These are phyloP conservation scores for Dothideomycetes sp. DNA, from an alignment of 2,329 filamentous ascomycete species.

Conservation along the genomic window DNA sequence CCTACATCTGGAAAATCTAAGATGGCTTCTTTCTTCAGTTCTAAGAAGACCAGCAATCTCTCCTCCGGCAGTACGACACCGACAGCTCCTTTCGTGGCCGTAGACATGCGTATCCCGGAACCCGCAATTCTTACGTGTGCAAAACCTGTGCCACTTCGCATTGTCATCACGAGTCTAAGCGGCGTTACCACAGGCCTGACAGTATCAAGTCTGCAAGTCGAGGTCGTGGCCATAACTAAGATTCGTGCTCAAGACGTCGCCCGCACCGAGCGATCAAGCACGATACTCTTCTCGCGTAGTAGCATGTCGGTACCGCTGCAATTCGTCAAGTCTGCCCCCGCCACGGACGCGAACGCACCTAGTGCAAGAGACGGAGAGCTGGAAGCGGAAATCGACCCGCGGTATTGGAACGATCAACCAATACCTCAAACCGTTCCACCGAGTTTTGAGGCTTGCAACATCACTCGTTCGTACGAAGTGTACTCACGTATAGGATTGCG, in stretches of 20 bases:
- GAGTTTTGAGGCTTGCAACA: conserved; percentile 80
- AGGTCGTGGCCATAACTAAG: conserved; percentile 69
- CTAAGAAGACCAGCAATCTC: conserved; percentile 22
- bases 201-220: conserved; percentile 70
- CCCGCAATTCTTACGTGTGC: conserved; percentile 87
- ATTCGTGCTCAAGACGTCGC: conserved; percentile 68
- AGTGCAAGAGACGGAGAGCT: not conserved
- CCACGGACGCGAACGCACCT: not conserved
- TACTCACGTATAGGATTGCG: conserved; percentile 71
- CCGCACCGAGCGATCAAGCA: conserved; percentile 61
- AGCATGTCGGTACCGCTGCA: conserved; percentile 6
- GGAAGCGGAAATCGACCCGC: conserved; percentile 40
- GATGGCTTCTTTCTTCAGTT: conserved; percentile 50
- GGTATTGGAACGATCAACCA: conserved; percentile 61
- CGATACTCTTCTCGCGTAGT: conserved; percentile 60
- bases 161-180: conserved; percentile 69
- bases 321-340: not conserved
- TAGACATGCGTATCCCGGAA: conserved; percentile 79
- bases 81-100: conserved; percentile 49
- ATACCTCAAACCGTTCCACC: conserved; percentile 83
- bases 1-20: conserved; percentile 31
- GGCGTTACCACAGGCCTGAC: conserved; percentile 61
- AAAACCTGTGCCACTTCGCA: conserved; percentile 67
- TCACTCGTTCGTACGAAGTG: conserved; percentile 71
- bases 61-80: conserved; percentile 5